Base-by-base conservation (phyloP, 208 protist genomes). In the Leishmania aethiopica region DNA sequence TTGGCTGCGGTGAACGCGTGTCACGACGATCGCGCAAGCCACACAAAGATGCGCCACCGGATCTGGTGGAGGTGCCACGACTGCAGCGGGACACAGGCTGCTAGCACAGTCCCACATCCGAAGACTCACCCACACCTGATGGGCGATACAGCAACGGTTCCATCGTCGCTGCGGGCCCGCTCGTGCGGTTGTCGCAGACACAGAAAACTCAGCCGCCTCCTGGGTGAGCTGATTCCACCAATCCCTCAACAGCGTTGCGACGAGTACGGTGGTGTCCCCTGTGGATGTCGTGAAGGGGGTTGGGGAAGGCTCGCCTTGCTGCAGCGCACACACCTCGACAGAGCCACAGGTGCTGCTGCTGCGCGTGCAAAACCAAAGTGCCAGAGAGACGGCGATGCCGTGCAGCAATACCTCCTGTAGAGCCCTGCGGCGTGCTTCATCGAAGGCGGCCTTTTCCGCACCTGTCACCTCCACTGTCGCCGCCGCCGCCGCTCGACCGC, bases 301-400 rank as follows among this genome's bases (percentile, higher is more conserved):
- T 49, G 47, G 49, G 25, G 51, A 62, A 45, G 35, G 32, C 73
- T 77, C 73, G n/a, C 51, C 4, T 28, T 22, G 19, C 32, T 40
- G 73, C 49, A 22, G 13, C 47, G 47, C 32, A 47, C 17, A 37
- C 73, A 28, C n/a, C 13, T 25, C 73, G 15, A 77, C 35, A 25
- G 19, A 37, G 75, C 1, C 28, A 45, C n/a, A 40, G 25, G 28
- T 32, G 40, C 55, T 22, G 35, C 37, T 78, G 55, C 57, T 19
- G 15, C 15, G 42, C 28, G 51, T 53, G 64, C 51, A 45, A 60
- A 77, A 82, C 83, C 83, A 86, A 72, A 75, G 74, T 19, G 78
- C 83, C 22, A 86, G 83, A 40, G 83, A 86, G 59, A 35, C 51
- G 42, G 77, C 45, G 57, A 86, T 42, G 32, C 83, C 78, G 57